Conservation (phyloP, 768 basidiomycete species). For the Lactarius deliciosus region DNA sequence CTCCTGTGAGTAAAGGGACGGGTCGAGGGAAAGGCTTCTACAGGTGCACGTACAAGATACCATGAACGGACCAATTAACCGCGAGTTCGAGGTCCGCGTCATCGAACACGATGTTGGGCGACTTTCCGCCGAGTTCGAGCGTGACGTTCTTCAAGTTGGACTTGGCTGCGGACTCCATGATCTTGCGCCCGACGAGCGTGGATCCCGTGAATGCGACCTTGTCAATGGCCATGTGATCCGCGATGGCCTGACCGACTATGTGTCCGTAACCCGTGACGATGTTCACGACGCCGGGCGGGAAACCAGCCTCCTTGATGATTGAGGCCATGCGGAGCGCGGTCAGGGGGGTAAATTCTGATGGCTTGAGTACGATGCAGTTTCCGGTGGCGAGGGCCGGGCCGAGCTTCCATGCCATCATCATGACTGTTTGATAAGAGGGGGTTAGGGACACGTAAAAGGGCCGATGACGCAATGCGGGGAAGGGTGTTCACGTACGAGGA, state of each 20-base stretch:
- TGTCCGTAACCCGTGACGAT: slow-evolving; percentile 55
- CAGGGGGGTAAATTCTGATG: slow-evolving; percentile 64
- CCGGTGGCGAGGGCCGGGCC: slow-evolving; percentile 65
- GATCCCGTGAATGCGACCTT: slow-evolving; percentile 78
- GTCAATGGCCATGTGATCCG: slow-evolving; percentile 54
- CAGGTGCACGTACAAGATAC: slow-evolving; percentile 49
- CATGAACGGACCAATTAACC: slow-evolving; percentile 56
- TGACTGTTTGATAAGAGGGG: slow-evolving; percentile 33
- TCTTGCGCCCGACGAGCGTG: slow-evolving; percentile 59
- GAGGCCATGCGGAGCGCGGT: slow-evolving; percentile 48
- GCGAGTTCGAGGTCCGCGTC: slow-evolving; percentile 60
- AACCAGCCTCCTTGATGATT: slow-evolving; percentile 55
- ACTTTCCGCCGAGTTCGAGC: slow-evolving; percentile 76
- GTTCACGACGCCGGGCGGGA: slow-evolving; percentile 65
- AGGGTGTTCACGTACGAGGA: slow-evolving; percentile 40
- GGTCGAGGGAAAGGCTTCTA: no score
- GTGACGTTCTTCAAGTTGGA: slow-evolving; percentile 70
- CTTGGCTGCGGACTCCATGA: slow-evolving; percentile 58
- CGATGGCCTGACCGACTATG: slow-evolving; percentile 56
- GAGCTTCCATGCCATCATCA: slow-evolving; percentile 61
- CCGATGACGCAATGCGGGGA: not conserved
- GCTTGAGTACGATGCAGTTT: slow-evolving; percentile 61
- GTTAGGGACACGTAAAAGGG: not conserved
- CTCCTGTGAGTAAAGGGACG: not conserved
- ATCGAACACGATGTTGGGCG: slow-evolving; percentile 59